These are phyloP conservation scores for Dioscorea cayenensis DNA, from an alignment of 116 monocot genomes.

Conservation along the genomic window DNA sequence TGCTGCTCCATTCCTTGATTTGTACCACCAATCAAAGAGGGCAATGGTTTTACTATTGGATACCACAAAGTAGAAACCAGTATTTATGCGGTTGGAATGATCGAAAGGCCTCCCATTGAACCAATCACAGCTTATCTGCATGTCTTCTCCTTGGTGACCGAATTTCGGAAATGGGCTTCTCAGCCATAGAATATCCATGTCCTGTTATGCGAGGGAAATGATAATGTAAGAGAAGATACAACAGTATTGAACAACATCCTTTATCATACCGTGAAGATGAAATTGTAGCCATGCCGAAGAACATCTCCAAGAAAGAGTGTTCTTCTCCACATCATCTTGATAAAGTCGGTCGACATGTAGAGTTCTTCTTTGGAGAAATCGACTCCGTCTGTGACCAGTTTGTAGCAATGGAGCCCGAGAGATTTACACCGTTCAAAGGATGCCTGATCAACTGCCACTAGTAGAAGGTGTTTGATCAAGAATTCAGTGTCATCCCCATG, in stretches of 20 bases:
- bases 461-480: conserved; percentile 44
- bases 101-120: conserved; percentile 31
- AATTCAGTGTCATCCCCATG: conserved; percentile 33
- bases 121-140: conserved; percentile 50
- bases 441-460: conserved; percentile 46
- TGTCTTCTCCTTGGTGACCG: conserved; percentile 31
- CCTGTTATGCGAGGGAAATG: conserved; percentile 20
- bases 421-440: conserved; percentile 38
- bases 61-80: conserved; percentile 53
- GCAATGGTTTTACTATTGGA: conserved; percentile 44
- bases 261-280: conserved; percentile 63
- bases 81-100: conserved; percentile 37
- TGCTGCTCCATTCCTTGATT: conserved; percentile 16
- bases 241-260: neutral
- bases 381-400: conserved; percentile 22
- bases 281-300: conserved; percentile 56
- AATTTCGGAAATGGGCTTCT: conserved; percentile 48
- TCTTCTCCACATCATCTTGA: conserved; percentile 65
- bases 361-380: conserved; percentile 39
- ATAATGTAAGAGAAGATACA: neutral
- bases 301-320: conserved; percentile 47
- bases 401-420: conserved; percentile 50
- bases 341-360: conserved; percentile 44
- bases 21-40: conserved; percentile 50
- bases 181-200: conserved; percentile 74